phyloP scores from a whole-genome alignment of 805 yeast species.

The Yarrowia osloensis region DNA sequence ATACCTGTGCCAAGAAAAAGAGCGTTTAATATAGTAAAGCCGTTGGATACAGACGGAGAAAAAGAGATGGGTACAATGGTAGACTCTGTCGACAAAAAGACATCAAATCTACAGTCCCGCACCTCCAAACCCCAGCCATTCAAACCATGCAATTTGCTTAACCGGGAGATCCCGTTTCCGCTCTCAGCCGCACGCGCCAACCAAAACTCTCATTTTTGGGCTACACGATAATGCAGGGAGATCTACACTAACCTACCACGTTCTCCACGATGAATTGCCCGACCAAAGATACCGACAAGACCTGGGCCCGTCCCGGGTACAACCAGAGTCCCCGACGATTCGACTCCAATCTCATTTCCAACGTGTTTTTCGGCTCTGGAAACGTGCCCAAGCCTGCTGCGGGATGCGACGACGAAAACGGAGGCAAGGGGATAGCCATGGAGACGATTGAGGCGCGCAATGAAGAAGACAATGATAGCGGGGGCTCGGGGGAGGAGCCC shows the following conservation, averaged over 20 bases:
- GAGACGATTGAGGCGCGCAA: neutral
- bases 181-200: neutral
- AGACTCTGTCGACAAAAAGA: too few relatives aligned
- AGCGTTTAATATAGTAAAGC: neutral
- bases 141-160: too few relatives aligned
- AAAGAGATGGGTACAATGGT: too few relatives aligned
- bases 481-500: neutral
- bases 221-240: conserved; percentile 2
- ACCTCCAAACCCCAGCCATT: too few relatives aligned
- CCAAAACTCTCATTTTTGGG: neutral
- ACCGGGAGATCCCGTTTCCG: neutral
- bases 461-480: neutral
- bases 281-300: conserved; percentile 23
- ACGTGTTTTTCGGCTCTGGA: conserved; percentile 7
- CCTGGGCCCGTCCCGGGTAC: conserved; percentile 22
- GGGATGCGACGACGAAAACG: neutral
- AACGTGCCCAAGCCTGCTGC: neutral
- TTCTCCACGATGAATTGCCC: conserved; percentile 6
- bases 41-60: too few relatives aligned
- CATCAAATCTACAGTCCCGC: too few relatives aligned
- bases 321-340: conserved; percentile 15
- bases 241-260: neutral
- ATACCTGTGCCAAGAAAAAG: conserved; percentile 5
- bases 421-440: neutral
- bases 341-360: conserved; percentile 13